Base-by-base conservation (phyloP, 2,329 filamentous ascomycete species). In the Geoglossum cookeanum region DNA sequence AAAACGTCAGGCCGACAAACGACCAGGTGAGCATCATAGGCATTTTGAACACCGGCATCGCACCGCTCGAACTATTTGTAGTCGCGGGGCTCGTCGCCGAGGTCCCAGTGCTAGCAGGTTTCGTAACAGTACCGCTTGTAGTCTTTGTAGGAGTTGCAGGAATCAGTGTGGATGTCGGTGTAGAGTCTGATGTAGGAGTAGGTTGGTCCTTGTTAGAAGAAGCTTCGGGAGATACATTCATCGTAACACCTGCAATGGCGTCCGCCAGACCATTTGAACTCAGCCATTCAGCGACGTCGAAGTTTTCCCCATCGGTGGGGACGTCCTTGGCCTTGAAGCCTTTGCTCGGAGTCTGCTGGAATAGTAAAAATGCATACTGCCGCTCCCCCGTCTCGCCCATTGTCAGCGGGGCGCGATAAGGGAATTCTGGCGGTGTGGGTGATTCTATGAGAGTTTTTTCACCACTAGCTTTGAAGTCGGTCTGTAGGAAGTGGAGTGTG, bases 401-500 rank as follows among this genome's bases (percentile, higher is more conserved):
- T 11, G 53, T 15, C 13, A 32, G 29, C 17, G 53, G 53, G 3
- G 29, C 32, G 8, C 35, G 35, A 15, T 55, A 55, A 22, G 53
- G 32, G 15, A 55, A 52, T 29, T 27, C 17, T 15, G 48, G 48
- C 5, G 11, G 3, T 7, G 48, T 33, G 22, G 17, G 11, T 13
- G 48, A 52, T 4, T 11, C 22, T 6, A 57, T 57, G 48, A n/a
- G 13, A 3, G 56, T 57, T 39, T 37, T 17, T 4, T 57, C 48
- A 33, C 45, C 56, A 8, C 13, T 51, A n/a, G 56, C 48, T 51
- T 55, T 52, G 48, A 57, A 55, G 45, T 37, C 56, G 7, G 56
- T 53, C 56, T 57, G 56, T 5, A 53, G 45, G 48, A 35, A 57
- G 35, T 57, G 56, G n/a, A 57, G 45, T 9, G 35, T 37, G 30